These are phyloP conservation scores for Linnemannia schmuckeri DNA, from an alignment of 192 early-diverging fungal species.

Conservation along the genomic window DNA sequence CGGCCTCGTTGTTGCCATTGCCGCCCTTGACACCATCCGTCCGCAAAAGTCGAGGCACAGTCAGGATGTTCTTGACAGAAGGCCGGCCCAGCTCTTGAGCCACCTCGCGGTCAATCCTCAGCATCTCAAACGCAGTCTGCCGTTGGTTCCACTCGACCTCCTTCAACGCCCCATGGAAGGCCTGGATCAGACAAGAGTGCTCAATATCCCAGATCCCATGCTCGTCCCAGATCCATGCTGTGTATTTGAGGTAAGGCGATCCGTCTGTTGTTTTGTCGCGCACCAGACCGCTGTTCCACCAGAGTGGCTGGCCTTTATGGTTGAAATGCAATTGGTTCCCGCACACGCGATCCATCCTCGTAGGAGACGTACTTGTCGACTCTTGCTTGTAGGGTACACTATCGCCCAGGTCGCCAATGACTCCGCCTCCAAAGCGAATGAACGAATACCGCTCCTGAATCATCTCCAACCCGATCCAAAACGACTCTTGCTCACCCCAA, in stretches of 20 bases:
- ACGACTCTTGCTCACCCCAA: constrained; percentile 76
- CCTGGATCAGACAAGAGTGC: constrained; percentile 55
- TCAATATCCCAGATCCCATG: constrained; percentile 59
- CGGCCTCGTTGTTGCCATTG: constrained; percentile 31
- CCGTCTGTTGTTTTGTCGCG: constrained; percentile 46
- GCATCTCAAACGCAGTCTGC: constrained; percentile 25
- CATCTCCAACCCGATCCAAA: constrained; percentile 75
- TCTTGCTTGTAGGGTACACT: constrained; percentile 24
- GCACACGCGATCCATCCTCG: constrained; percentile 42
- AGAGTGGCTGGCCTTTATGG: constrained; percentile 50
- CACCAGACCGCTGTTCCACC: constrained; percentile 64
- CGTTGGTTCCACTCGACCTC: constrained; percentile 35
- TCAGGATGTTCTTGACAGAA: constrained; percentile 9
- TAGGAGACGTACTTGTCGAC: neutral
- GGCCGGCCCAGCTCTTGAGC: constrained; percentile 13
- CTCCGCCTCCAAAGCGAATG: constrained; percentile 56
- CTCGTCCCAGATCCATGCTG: constrained; percentile 36
- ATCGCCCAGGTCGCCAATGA: constrained; percentile 63
- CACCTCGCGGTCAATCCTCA: constrained; percentile 16
- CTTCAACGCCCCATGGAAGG: constrained; percentile 17
- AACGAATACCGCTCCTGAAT: constrained; percentile 65
- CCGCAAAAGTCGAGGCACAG: constrained; percentile 17
- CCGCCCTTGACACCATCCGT: constrained; percentile 24
- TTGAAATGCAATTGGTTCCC: constrained; percentile 61
- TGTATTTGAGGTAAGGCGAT: constrained; percentile 36